These are phyloP conservation scores for Dissophora ornata DNA, from an alignment of 192 early-diverging fungal species.

Conservation along the genomic window DNA sequence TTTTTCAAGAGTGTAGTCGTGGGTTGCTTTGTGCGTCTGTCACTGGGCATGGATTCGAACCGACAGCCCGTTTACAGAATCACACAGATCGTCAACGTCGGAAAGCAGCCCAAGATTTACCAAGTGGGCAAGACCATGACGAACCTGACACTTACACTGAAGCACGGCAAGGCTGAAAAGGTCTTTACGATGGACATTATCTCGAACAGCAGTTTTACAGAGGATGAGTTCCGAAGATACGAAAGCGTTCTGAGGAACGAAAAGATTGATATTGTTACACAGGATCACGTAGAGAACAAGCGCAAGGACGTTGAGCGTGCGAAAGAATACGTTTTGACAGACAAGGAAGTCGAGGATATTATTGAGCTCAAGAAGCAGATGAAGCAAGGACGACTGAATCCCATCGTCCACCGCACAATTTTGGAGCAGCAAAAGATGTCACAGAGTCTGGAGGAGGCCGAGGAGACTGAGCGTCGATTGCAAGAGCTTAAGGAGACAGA, in stretches of 20 bases:
- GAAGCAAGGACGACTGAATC: constrained; percentile 43
- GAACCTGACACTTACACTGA: constrained; percentile 72
- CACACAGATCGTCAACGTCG: constrained; percentile 28
- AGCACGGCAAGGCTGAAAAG: constrained; percentile 76
- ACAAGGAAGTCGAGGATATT: constrained; percentile 73
- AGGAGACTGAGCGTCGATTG: constrained; percentile 62
- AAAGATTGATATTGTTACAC: constrained; percentile 57
- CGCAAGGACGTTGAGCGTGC: constrained; percentile 66
- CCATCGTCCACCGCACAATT: constrained; percentile 37
- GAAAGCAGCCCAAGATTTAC: constrained; percentile 65
- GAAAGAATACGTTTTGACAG: constrained; percentile 68
- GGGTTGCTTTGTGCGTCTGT: constrained; percentile 77
- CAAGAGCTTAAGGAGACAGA: constrained; percentile 43
- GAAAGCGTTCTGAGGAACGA: constrained; percentile 62
- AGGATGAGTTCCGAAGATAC: constrained; percentile 72
- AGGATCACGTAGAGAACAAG: constrained; percentile 66
- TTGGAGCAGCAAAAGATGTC: constrained; percentile 51
- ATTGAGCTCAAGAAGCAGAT: constrained; percentile 66
- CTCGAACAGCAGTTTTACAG: constrained; percentile 76
- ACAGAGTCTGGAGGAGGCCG: constrained; percentile 62
- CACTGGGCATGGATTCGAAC: constrained; percentile 68
- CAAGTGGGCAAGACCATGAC: constrained; percentile 69
- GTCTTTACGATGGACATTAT: constrained; percentile 81
- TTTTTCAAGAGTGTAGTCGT: constrained; percentile 75
- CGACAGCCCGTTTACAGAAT: constrained; percentile 68